Percentiles rank a stretch among this genome's conserved stretches.
phyloP scores from a whole-genome alignment of 1,284 basidiomycete species.

The Mixia osmundae region DNA sequence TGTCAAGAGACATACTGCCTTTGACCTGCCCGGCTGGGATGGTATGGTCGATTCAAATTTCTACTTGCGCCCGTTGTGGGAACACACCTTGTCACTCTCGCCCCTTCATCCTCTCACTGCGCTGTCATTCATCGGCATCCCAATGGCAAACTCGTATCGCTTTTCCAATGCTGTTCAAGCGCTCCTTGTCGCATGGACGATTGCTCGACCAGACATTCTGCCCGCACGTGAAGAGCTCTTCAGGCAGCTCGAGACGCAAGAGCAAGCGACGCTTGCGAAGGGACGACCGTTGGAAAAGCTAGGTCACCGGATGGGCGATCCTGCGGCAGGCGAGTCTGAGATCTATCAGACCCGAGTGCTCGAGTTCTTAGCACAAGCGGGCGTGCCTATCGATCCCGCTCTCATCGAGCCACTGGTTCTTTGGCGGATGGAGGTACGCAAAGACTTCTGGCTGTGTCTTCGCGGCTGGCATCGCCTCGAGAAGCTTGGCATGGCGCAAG shows the following conservation, averaged over 20 bases:
- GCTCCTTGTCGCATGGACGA: constrained; percentile 4
- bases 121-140: constrained; percentile 4
- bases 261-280: constrained; percentile 1
- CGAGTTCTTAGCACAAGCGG: constrained; percentile 3
- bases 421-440: constrained; percentile 6
- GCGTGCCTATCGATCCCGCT: constrained; percentile 3
- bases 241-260: neutral
- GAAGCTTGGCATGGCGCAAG: constrained; percentile 4
- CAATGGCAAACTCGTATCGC: constrained; percentile 6
- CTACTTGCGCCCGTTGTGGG: constrained; percentile 2
- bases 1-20: constrained; percentile 1
- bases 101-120: constrained; percentile 1
- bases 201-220: constrained; percentile 2
- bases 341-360: constrained; percentile 4
- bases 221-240: constrained; percentile 2
- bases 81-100: constrained; percentile 5
- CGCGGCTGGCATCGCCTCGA: constrained; percentile 5
- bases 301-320: constrained; percentile 5
- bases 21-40: neutral
- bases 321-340: constrained; percentile 4
- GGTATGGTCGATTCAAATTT: neutral
- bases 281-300: constrained; percentile 2
- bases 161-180: constrained; percentile 6
- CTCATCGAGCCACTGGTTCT: no score
- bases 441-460: constrained; percentile 5